Evolutionary conservation across 2,329 filamentous ascomycete genomes (phyloP).

Genomic region (Zasmidium citrigriseum): DNA sequence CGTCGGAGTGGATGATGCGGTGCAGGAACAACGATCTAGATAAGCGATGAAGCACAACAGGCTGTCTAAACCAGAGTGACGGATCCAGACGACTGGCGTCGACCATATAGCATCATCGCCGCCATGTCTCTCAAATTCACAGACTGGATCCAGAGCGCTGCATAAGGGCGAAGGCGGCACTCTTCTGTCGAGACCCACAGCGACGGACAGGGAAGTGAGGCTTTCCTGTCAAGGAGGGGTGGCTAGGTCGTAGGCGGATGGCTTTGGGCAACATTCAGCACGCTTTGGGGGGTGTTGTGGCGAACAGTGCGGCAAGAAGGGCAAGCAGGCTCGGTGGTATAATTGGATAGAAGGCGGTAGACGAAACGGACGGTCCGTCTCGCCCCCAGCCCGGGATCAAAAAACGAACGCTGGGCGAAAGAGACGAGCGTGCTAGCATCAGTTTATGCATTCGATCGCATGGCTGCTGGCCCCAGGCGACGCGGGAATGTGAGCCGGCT

Average conservation of each 20-base stretch:
- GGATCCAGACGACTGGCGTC: slow-evolving; percentile 20
- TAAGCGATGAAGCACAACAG: slow-evolving; percentile 35
- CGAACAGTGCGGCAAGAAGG: background rate
- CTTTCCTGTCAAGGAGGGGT: slow-evolving; percentile 8
- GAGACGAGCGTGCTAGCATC: no score
- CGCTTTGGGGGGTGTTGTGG: slow-evolving; percentile 9
- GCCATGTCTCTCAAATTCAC: slow-evolving; percentile 16
- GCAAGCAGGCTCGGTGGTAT: slow-evolving; percentile 5
- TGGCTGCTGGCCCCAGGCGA: slow-evolving; percentile 8
- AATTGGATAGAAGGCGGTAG: slow-evolving; percentile 8
- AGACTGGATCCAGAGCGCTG: slow-evolving; percentile 19
- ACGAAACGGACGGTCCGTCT: background rate
- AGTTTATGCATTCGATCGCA: slow-evolving; percentile 8
- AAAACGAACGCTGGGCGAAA: background rate
- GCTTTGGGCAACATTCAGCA: background rate
- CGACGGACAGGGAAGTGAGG: slow-evolving; percentile 7
- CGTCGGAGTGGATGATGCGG: slow-evolving; percentile 18
- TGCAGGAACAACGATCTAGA: slow-evolving; percentile 25
- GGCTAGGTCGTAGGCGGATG: background rate
- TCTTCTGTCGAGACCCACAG: slow-evolving; percentile 21
- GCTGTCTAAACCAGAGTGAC: slow-evolving; percentile 28
- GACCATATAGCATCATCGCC: slow-evolving; percentile 25
- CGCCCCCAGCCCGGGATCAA: background rate
- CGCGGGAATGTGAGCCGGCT: slow-evolving; percentile 9
- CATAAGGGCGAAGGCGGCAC: slow-evolving; percentile 16